Conservation (phyloP, 1,284 basidiomycete species). For the Chalciporus piperatoides region DNA sequence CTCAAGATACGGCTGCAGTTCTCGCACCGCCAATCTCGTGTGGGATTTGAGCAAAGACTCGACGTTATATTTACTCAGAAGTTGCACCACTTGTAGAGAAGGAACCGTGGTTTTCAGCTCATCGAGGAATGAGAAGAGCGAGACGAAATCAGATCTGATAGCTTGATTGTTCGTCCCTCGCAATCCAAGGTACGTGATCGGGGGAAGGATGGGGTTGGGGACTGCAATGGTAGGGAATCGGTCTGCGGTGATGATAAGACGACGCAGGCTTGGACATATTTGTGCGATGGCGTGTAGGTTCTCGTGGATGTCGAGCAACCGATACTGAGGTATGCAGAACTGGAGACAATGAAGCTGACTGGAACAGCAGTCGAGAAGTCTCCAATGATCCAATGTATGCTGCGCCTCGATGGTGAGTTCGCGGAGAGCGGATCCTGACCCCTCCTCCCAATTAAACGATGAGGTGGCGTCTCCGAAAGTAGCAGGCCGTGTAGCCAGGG, state of each 20-base stretch:
- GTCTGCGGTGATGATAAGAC: constrained; percentile 19
- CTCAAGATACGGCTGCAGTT: constrained; percentile 9
- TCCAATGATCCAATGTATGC: constrained; percentile 4
- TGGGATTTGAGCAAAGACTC: constrained; percentile 19
- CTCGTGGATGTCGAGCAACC: neutral
- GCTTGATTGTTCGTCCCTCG: constrained; percentile 8
- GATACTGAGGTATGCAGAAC: neutral
- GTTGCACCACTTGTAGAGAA: constrained; percentile 25
- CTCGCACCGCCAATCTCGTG: constrained; percentile 9
- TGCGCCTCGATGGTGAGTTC: constrained; percentile 17
- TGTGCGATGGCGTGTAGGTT: constrained; percentile 10
- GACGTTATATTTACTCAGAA: constrained; percentile 21
- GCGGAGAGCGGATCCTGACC: constrained; percentile 11
- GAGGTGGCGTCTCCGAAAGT: neutral
- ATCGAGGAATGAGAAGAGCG: constrained; percentile 15
- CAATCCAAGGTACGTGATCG: constrained; percentile 22
- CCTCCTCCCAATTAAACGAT: neutral
- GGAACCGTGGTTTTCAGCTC: constrained; percentile 13
- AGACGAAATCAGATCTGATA: constrained; percentile 6
- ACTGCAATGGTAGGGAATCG: constrained; percentile 4
- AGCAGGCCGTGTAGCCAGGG: neutral
- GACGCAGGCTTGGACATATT: constrained; percentile 20
- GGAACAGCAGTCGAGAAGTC: constrained; percentile 8
- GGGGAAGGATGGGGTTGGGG: constrained; percentile 7
- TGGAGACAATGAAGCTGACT: constrained; percentile 22